Evolutionary conservation across 805 yeast genomes (phyloP).

Genomic region (Candida multigemmis): DNA sequence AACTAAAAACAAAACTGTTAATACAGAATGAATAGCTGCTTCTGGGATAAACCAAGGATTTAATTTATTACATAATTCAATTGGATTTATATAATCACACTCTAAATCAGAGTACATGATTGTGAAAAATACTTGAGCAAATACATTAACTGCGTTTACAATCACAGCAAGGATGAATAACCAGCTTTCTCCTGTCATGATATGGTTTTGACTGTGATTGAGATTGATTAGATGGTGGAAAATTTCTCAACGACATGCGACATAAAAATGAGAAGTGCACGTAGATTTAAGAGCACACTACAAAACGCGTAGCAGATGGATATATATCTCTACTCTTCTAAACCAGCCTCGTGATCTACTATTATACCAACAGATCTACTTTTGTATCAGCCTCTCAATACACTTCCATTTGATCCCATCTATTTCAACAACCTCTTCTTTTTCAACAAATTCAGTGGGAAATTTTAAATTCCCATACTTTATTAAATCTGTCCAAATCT

Average conservation of each 20-base stretch:
- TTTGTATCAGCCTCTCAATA: too few relatives aligned
- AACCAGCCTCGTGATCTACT: background rate
- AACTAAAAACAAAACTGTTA: conserved; percentile 63
- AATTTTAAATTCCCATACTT: conserved; percentile 17
- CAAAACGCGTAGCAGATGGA: too few relatives aligned
- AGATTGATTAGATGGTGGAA: conserved; percentile 1
- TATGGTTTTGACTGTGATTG: conserved; percentile 1
- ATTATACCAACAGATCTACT: conserved; percentile 1
- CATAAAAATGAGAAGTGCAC: conserved; percentile 3
- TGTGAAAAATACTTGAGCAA: conserved; percentile 89
- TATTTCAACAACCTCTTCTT: conserved; percentile 4
- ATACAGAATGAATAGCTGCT: conserved; percentile 69
- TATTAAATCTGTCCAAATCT: conserved; percentile 15
- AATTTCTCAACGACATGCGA: conserved; percentile 1
- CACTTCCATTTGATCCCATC: conserved; percentile 11
- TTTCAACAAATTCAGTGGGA: conserved; percentile 12
- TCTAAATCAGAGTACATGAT: conserved; percentile 93
- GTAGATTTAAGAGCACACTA: too few relatives aligned
- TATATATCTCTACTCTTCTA: background rate
- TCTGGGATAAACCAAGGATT: conserved; percentile 88
- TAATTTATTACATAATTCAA: conserved; percentile 88
- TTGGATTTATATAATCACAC: conserved; percentile 94
- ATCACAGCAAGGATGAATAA: conserved; percentile 71
- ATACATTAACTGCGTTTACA: conserved; percentile 79
- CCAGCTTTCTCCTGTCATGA: conserved; percentile 43